Percentiles rank a stretch among this genome's conserved stretches.
Conservation (phyloP, 345 rosid species). For the Populus simonii region DNA sequence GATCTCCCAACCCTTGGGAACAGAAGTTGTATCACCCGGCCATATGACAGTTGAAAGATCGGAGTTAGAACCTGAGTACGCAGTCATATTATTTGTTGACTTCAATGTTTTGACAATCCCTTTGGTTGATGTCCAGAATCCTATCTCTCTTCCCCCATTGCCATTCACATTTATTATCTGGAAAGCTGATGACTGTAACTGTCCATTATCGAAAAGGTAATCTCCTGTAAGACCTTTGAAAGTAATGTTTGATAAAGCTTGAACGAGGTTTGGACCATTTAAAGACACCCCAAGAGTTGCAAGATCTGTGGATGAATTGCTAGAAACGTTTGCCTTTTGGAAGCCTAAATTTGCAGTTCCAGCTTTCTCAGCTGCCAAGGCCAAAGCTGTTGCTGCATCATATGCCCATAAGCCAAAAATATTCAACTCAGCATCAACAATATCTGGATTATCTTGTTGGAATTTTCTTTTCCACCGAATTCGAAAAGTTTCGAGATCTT, state of each 20-base stretch:
- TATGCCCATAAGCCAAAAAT: constrained; percentile 32
- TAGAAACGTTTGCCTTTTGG: background rate
- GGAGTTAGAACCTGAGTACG: background rate
- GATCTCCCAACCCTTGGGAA: constrained; percentile 51
- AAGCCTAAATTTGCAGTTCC: background rate
- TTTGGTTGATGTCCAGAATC: constrained; percentile 34
- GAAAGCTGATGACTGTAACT: constrained; percentile 32
- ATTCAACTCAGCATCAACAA: constrained; percentile 3
- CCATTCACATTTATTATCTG: constrained; percentile 44
- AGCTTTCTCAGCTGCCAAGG: constrained; percentile 27
- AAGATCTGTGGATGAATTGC: constrained; percentile 2
- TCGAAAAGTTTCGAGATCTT: constrained; percentile 11
- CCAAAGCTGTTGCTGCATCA: constrained; percentile 37
- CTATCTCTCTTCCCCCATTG: constrained; percentile 23
- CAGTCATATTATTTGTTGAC: background rate
- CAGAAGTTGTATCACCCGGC: constrained; percentile 38
- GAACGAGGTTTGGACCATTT: constrained; percentile 26
- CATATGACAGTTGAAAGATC: constrained; percentile 30
- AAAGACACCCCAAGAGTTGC: constrained; percentile 16
- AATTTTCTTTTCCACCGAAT: constrained; percentile 28
- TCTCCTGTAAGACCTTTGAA: constrained; percentile 46
- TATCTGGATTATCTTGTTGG: constrained; percentile 15
- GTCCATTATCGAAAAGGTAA: constrained; percentile 30
- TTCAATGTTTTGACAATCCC: constrained; percentile 10
- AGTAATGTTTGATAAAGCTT: constrained; percentile 15